Evolutionary conservation across 148 eudicot genomes (phyloP).

Genomic region (Chenopodium formosanum): DNA sequence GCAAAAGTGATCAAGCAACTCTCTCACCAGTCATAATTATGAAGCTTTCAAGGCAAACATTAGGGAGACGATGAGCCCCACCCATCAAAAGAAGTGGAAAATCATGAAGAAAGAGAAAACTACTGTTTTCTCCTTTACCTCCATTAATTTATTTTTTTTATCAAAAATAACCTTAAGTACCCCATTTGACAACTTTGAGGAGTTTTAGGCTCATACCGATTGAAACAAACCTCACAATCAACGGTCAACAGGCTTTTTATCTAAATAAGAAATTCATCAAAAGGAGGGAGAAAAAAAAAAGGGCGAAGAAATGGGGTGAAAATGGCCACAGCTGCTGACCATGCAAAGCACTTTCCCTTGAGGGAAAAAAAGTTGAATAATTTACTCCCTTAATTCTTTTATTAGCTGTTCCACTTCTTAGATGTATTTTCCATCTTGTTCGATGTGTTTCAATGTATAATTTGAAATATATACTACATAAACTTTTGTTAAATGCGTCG

Average conservation of each 20-base stretch:
- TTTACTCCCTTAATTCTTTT: neutral
- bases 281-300: conserved; percentile 22
- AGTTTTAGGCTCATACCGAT: conserved; percentile 18
- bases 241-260: conserved; percentile 34
- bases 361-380: conserved; percentile 14
- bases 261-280: conserved; percentile 14
- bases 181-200: conserved; percentile 21
- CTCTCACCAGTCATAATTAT: conserved; percentile 23
- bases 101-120: conserved; percentile 18
- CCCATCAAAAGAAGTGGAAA: conserved; percentile 33
- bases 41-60: conserved; percentile 38
- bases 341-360: conserved; percentile 34
- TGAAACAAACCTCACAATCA: conserved; percentile 33
- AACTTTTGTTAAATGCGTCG: no score
- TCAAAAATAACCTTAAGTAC: conserved; percentile 5
- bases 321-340: conserved; percentile 31
- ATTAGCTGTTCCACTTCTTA: neutral
- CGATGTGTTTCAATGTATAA: neutral
- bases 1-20: conserved; percentile 34
- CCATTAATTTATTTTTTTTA: neutral
- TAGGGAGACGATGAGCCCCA: conserved; percentile 15
- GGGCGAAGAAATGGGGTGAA: neutral
- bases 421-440: neutral
- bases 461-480: no score
- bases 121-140: conserved; percentile 7